Conservation (phyloP, 2,329 filamentous ascomycete genomes). For the Penicillium sp. region DNA sequence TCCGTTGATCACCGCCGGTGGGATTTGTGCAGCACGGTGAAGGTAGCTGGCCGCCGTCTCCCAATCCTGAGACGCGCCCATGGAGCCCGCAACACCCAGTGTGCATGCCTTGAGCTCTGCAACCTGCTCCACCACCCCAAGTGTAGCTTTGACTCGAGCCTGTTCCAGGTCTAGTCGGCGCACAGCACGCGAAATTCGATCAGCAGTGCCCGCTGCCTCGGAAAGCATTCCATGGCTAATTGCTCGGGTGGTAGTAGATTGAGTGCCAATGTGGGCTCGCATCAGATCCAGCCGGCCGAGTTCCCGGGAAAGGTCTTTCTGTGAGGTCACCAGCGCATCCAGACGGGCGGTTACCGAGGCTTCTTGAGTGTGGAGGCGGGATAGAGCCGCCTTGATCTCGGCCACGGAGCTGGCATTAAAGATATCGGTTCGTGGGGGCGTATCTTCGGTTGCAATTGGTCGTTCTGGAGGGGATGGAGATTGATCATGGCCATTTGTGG, state of each 20-base stretch:
- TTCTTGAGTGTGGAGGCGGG: constrained; percentile 74
- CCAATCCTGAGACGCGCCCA: constrained; percentile 98
- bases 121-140: constrained; percentile 92
- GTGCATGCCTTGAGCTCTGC: constrained; percentile 96
- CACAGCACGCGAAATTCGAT: constrained; percentile 81
- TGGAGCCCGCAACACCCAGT: constrained; percentile 88
- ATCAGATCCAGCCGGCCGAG: constrained; percentile 84
- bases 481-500: constrained; percentile 29
- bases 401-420: constrained; percentile 72
- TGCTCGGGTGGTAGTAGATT: constrained; percentile 77
- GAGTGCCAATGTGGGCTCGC: constrained; percentile 81
- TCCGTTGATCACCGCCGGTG: constrained; percentile 75
- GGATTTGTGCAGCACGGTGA: constrained; percentile 76
- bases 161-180: constrained; percentile 89
- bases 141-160: constrained; percentile 81
- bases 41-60: constrained; percentile 92
- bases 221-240: constrained; percentile 92
- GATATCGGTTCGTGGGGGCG: constrained; percentile 44
- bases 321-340: constrained; percentile 74
- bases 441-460: constrained; percentile 2
- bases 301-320: constrained; percentile 83
- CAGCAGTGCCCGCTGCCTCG: constrained; percentile 79
- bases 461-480: constrained; percentile 3
- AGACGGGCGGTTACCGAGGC: constrained; percentile 71
- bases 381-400: constrained; percentile 77